Evolutionary conservation across 2,329 filamentous ascomycete genomes (phyloP).

Genomic region (Pestalotiopsis sp.): DNA sequence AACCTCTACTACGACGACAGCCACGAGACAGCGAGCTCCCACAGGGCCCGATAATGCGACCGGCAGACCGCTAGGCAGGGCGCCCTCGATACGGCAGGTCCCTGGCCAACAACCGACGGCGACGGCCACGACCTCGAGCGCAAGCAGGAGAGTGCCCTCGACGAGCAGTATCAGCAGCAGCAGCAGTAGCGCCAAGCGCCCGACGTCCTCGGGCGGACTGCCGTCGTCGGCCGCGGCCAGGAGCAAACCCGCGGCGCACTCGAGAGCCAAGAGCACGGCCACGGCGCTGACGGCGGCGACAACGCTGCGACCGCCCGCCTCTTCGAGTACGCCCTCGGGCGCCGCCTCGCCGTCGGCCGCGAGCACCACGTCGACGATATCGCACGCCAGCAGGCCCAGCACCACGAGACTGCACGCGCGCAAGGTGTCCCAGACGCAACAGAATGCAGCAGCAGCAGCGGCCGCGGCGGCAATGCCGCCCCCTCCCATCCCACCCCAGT

Average conservation of each 20-base stretch:
- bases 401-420: constrained; percentile 22
- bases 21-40: background rate
- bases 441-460: background rate
- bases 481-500: constrained; percentile 13
- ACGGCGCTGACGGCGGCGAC: constrained; percentile 29
- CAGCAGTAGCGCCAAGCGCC: constrained; percentile 17
- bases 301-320: constrained; percentile 32
- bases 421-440: constrained; percentile 14
- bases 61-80: constrained; percentile 27
- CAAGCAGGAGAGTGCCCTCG: constrained; percentile 13
- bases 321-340: constrained; percentile 20
- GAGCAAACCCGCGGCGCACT: constrained; percentile 30
- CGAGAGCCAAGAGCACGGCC: constrained; percentile 40
- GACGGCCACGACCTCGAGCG: constrained; percentile 2
- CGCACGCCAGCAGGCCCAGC: constrained; percentile 22
- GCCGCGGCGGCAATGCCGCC: background rate
- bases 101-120: constrained; percentile 7
- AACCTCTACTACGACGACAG: background rate
- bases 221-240: constrained; percentile 20
- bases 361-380: constrained; percentile 23
- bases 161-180: constrained; percentile 12
- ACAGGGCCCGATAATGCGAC: constrained; percentile 21
- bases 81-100: constrained; percentile 26
- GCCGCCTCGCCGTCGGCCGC: background rate
- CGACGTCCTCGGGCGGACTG: constrained; percentile 31